A percentile compares a stretch with the other conserved stretches of the same genome.
These are phyloP conservation scores for Penicillium silybi DNA, from an alignment of 495 filamentous ascomycete genomes.

Conservation along the genomic window DNA sequence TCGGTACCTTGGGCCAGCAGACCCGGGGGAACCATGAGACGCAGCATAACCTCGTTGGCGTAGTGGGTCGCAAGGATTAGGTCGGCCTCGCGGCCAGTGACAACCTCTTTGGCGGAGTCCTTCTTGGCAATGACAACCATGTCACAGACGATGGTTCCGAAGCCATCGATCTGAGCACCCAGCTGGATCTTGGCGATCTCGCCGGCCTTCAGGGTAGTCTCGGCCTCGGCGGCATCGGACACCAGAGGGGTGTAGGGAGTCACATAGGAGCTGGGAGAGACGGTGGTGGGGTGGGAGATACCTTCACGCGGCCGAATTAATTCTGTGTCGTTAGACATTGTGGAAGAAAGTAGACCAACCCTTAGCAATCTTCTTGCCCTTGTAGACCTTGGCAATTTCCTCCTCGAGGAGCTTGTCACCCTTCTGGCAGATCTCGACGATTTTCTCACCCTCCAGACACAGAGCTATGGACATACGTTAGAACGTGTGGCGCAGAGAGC, in stretches of 20 bases:
- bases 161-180: conserved; percentile 96
- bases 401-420: conserved; percentile 94
- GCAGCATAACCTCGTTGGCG: conserved; percentile 89
- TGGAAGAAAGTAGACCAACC: conserved; percentile 45
- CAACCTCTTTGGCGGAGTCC: conserved; percentile 51
- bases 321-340: not conserved
- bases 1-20: conserved; percentile 78
- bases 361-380: conserved; percentile 94
- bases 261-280: conserved; percentile 90
- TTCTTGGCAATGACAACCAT: conserved; percentile 68
- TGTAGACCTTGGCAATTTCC: conserved; percentile 92
- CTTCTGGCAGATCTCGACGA: conserved; percentile 87
- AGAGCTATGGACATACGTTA: conserved; percentile 49
- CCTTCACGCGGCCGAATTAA: conserved; percentile 47
- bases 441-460: conserved; percentile 83
- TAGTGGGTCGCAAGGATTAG: conserved; percentile 88
- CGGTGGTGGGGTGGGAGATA: conserved; percentile 88
- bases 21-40: conserved; percentile 85
- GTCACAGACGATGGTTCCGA: conserved; percentile 94
- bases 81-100: conserved; percentile 75
- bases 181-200: conserved; percentile 95
- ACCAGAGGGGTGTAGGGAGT: conserved; percentile 93
- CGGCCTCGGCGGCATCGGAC: conserved; percentile 80
- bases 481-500: not conserved
- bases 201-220: conserved; percentile 68